phyloP scores from a whole-genome alignment of 768 basidiomycete genomes.

The Tulasnella sp. region DNA sequence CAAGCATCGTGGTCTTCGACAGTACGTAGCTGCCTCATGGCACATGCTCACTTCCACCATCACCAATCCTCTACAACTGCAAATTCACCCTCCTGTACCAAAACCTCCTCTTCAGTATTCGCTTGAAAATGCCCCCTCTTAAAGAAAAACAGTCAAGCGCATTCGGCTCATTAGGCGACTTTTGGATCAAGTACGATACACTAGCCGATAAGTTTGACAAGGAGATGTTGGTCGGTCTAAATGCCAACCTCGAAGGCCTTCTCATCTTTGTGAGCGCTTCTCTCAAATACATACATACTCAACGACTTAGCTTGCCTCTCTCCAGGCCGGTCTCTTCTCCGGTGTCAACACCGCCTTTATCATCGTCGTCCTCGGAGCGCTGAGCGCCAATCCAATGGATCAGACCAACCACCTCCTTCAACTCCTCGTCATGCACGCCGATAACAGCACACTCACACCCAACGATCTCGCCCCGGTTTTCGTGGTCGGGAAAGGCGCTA shows the following conservation, averaged over 20 bases:
- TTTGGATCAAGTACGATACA: background rate
- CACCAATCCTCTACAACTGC: too few relatives aligned
- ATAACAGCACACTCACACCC: conserved; percentile 1
- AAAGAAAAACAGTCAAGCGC: too few relatives aligned
- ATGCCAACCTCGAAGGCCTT: background rate
- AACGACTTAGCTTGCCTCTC: background rate
- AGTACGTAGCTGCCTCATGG: too few relatives aligned
- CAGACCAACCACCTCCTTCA: background rate
- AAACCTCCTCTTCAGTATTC: too few relatives aligned
- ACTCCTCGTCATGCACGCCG: background rate
- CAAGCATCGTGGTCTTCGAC: too few relatives aligned
- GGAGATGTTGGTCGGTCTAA: background rate
- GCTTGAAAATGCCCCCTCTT: too few relatives aligned
- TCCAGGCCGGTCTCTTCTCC: conserved; percentile 13
- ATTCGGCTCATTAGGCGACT: background rate
- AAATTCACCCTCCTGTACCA: too few relatives aligned
- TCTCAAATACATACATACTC: too few relatives aligned
- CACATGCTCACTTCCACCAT: too few relatives aligned
- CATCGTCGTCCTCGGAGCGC: background rate
- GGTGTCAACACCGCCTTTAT: conserved; percentile 14
- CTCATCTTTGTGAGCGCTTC: background rate
- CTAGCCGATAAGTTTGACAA: background rate
- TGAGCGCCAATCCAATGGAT: background rate
- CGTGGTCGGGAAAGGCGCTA: background rate
- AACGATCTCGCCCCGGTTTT: conserved; percentile 4